phyloP scores from a whole-genome alignment of 2,329 filamentous ascomycete genomes.

The Sphaerulina vaccinii region DNA sequence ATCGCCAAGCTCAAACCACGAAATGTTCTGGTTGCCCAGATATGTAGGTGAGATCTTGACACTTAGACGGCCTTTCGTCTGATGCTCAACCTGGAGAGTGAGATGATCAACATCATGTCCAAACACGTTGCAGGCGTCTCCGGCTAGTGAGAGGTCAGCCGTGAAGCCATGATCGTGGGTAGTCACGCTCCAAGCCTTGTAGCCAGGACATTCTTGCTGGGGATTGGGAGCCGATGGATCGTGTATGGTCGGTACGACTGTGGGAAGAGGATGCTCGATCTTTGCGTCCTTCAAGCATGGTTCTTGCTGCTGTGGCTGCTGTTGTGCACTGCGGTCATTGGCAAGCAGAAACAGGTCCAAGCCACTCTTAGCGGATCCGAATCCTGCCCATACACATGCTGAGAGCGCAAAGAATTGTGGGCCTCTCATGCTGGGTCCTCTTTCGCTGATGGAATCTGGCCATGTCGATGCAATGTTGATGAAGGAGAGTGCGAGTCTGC shows the following conservation, averaged over 20 bases:
- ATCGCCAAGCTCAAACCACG: conserved; percentile 24
- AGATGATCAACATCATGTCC: conserved; percentile 31
- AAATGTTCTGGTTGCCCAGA: conserved; percentile 22
- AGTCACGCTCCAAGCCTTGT: conserved; percentile 26
- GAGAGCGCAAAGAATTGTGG: background rate
- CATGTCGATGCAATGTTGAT: conserved; percentile 4
- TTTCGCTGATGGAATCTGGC: background rate
- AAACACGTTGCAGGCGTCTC: conserved; percentile 29
- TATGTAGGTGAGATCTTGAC: conserved; percentile 31
- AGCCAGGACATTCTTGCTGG: conserved; percentile 31
- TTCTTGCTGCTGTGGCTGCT: conserved; percentile 1
- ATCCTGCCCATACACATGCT: background rate
- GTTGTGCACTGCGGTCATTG: background rate
- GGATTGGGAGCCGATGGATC: conserved; percentile 29
- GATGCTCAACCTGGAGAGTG: conserved; percentile 29
- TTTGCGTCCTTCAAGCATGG: background rate
- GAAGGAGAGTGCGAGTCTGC: conserved; percentile 1
- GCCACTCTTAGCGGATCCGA: conserved; percentile 4
- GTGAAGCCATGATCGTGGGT: conserved; percentile 26
- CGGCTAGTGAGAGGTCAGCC: conserved; percentile 30
- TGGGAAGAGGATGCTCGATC: conserved; percentile 2
- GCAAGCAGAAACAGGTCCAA: background rate
- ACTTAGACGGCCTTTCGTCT: conserved; percentile 29
- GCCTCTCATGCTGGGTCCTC: background rate
- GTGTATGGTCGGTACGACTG: conserved; percentile 21